Conservation (phyloP, 163 green algal species). For the Scenedesmus sp. region DNA sequence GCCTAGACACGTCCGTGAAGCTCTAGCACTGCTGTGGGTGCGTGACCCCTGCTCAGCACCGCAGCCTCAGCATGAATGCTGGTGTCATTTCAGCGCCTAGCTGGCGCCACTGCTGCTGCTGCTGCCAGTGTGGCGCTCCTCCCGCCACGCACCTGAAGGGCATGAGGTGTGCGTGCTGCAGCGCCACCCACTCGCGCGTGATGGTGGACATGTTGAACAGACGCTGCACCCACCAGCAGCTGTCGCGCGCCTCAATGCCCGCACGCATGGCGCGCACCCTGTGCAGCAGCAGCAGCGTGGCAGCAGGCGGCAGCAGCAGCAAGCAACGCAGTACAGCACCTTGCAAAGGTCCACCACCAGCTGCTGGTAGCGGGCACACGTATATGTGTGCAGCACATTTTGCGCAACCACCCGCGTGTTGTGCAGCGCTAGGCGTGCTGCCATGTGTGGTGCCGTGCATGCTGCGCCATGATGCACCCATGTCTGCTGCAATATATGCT, state of each 20-base stretch:
- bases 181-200: constrained; percentile 88
- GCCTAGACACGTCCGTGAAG: neutral
- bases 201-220: constrained; percentile 91
- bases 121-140: too few species aligned
- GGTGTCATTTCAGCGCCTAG: neutral
- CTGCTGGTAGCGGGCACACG: neutral
- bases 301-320: neutral
- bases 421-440: too few species aligned
- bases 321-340: neutral
- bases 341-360: neutral
- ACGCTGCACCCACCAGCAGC: constrained; percentile 80
- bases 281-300: neutral
- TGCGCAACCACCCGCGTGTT: too few species aligned
- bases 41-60: neutral
- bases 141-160: constrained; percentile 66
- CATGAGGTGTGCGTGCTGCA: constrained; percentile 81
- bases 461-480: too few species aligned
- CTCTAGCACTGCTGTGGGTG: neutral
- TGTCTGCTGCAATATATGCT: too few species aligned
- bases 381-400: too few species aligned
- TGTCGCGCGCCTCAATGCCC: constrained; percentile 52
- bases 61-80: neutral
- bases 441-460: too few species aligned
- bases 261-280: constrained; percentile 60
- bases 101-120: neutral